phyloP scores from a whole-genome alignment of 352 stramenopile genomes.

The Ophiocytium majus region DNA sequence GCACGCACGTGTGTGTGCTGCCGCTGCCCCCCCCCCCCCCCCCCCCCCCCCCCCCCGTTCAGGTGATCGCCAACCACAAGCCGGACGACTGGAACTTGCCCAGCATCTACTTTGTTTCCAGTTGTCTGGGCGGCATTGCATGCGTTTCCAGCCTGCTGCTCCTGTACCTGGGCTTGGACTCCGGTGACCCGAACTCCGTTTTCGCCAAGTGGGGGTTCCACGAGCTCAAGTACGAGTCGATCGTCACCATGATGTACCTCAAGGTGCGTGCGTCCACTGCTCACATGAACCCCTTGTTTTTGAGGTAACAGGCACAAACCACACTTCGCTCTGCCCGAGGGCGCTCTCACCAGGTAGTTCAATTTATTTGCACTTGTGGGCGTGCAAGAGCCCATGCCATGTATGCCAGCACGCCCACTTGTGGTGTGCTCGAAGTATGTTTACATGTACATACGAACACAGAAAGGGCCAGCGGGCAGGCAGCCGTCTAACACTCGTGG shows the following conservation, averaged over 20 bases:
- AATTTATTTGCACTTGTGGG: too few species aligned
- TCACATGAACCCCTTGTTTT: too few species aligned
- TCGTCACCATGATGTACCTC: slow-evolving; percentile 86
- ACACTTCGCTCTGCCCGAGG: too few species aligned
- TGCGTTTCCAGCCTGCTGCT: slow-evolving; percentile 54
- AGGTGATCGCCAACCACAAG: slow-evolving; percentile 7
- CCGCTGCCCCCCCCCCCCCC: background rate
- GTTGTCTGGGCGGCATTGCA: slow-evolving; percentile 37
- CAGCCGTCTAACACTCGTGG: too few species aligned
- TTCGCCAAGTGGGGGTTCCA: slow-evolving; percentile 23
- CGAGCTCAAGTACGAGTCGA: slow-evolving; percentile 69
- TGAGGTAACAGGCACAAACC: too few species aligned
- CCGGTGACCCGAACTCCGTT: background rate
- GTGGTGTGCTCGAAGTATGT: too few species aligned
- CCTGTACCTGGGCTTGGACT: slow-evolving; percentile 45
- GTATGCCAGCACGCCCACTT: too few species aligned
- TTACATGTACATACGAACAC: too few species aligned
- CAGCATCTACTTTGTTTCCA: slow-evolving; percentile 43
- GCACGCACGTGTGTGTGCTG: background rate
- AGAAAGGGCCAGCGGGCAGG: too few species aligned
- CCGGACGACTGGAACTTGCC: slow-evolving; percentile 49
- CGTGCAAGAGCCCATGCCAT: too few species aligned
- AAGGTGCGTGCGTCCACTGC: too few species aligned
- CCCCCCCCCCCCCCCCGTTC: background rate
- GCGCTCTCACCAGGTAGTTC: too few species aligned